Conservation (phyloP, 192 early-diverging fungal genomes). For the Coemansia sp. region DNA sequence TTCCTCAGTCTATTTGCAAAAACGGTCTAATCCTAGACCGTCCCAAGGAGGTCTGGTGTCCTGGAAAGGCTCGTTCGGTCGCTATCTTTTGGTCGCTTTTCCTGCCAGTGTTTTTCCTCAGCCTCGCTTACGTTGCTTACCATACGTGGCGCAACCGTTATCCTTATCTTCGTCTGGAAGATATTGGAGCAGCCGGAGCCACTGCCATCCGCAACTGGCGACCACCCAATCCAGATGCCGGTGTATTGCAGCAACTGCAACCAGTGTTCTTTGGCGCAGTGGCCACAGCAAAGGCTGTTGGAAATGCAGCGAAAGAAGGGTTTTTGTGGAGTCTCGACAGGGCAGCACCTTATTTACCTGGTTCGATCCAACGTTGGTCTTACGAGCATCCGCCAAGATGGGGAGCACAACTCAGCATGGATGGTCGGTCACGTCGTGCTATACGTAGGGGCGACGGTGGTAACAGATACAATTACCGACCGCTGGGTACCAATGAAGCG, state of each 20-base stretch:
- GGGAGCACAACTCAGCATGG: slow-evolving; percentile 34
- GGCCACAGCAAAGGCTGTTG: slow-evolving; percentile 35
- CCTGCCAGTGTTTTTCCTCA: slow-evolving; percentile 35
- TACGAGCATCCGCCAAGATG: slow-evolving; percentile 53
- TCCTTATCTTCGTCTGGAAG: slow-evolving; percentile 48
- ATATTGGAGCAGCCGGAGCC: slow-evolving; percentile 33
- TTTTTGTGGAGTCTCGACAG: slow-evolving; percentile 43
- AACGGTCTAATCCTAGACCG: slow-evolving; percentile 65
- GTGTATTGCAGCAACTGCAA: slow-evolving; percentile 31
- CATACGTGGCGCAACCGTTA: slow-evolving; percentile 41
- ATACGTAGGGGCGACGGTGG: slow-evolving; percentile 23
- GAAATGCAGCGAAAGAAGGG: slow-evolving; percentile 31
- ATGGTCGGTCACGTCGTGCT: slow-evolving; percentile 26
- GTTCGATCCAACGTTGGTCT: slow-evolving; percentile 45
- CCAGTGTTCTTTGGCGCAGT: slow-evolving; percentile 46
- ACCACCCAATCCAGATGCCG: slow-evolving; percentile 11
- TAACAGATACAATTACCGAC: slow-evolving; percentile 32
- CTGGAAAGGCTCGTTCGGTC: slow-evolving; percentile 56
- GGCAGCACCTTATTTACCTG: slow-evolving; percentile 43
- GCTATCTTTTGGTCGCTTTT: slow-evolving; percentile 45
- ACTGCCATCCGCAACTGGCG: slow-evolving; percentile 24
- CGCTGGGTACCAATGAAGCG: slow-evolving; percentile 33
- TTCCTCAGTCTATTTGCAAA: slow-evolving; percentile 79
- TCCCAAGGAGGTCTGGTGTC: slow-evolving; percentile 64
- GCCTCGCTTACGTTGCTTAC: slow-evolving; percentile 42